Evolutionary conservation across 2,329 filamentous ascomycete species (phyloP).

Genomic region (Leptographium lundbergii): DNA sequence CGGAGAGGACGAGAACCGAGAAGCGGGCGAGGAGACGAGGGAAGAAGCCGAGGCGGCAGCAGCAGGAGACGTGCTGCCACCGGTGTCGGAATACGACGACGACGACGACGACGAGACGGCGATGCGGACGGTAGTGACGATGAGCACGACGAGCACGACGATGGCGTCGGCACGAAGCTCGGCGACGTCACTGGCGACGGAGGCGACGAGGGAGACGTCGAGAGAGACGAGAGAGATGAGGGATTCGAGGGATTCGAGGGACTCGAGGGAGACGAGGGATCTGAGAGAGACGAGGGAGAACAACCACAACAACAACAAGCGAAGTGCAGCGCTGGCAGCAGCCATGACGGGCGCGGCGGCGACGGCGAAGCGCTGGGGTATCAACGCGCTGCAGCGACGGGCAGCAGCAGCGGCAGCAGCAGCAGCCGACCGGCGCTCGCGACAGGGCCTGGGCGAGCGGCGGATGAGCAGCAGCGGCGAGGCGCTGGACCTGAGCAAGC

Average conservation of each 20-base stretch:
- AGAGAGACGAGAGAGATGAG: neutral
- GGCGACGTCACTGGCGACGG: neutral
- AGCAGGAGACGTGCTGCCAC: too few relatives aligned
- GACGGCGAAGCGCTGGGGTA: constrained; percentile 46
- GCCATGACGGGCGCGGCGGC: constrained; percentile 43
- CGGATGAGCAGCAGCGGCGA: constrained; percentile 7
- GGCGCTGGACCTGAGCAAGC: constrained; percentile 41
- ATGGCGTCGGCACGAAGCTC: neutral
- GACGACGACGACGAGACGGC: neutral
- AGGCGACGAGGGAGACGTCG: neutral
- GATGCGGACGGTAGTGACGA: neutral
- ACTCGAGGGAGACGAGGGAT: neutral
- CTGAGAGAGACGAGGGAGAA: neutral
- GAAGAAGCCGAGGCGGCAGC: neutral
- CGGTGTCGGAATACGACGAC: too few relatives aligned
- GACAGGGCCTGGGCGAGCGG: neutral
- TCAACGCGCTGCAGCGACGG: constrained; percentile 38
- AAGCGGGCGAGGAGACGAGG: neutral
- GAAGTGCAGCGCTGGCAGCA: constrained; percentile 31
- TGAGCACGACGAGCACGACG: neutral
- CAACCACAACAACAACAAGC: constrained; percentile 20
- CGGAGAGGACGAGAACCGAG: neutral
- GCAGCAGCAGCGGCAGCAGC: constrained; percentile 14
- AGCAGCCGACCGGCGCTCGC: constrained; percentile 4
- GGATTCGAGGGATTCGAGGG: neutral